Conservation (phyloP, 495 filamentous ascomycete genomes). For the Aspergillus biplanus region DNA sequence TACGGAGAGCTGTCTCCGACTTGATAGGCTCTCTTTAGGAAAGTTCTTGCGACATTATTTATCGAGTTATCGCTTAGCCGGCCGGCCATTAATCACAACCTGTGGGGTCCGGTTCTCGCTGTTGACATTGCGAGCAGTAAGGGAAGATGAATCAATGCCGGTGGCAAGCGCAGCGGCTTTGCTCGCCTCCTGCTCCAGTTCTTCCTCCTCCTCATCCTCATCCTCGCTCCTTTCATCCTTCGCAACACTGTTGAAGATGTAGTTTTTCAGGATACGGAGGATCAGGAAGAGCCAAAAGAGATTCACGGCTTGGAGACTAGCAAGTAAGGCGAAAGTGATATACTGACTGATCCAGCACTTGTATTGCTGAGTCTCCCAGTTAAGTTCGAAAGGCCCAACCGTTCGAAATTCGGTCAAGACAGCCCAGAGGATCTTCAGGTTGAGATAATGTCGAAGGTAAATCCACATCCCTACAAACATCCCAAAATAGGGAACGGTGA, state of each 20-base stretch:
- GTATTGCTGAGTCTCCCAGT: constrained; percentile 84
- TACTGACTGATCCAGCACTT: constrained; percentile 77
- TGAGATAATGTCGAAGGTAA: constrained; percentile 91
- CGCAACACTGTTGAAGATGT: constrained; percentile 51
- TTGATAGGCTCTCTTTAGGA: not conserved
- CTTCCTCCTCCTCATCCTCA: constrained; percentile 56
- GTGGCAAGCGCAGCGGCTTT: constrained; percentile 35
- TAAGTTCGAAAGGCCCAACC: constrained; percentile 82
- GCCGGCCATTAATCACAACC: constrained; percentile 45
- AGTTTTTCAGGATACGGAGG: constrained; percentile 68
- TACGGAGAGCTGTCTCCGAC: not conserved
- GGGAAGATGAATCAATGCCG: constrained; percentile 30
- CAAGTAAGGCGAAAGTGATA: constrained; percentile 72
- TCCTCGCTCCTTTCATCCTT: constrained; percentile 66
- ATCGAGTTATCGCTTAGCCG: constrained; percentile 24
- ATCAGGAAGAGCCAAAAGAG: constrained; percentile 89
- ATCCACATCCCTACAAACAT: constrained; percentile 85
- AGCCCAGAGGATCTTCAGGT: constrained; percentile 83
- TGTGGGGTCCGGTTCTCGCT: constrained; percentile 45
- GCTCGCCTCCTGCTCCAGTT: constrained; percentile 28
- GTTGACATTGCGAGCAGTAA: constrained; percentile 27
- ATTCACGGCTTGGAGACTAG: constrained; percentile 77
- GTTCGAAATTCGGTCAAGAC: constrained; percentile 86
- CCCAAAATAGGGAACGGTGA: constrained; percentile 82
- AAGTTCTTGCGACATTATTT: constrained; percentile 21